These are phyloP conservation scores for Exobasidium cylindrosporum DNA, from an alignment of 1,284 basidiomycete species.

Conservation along the genomic window DNA sequence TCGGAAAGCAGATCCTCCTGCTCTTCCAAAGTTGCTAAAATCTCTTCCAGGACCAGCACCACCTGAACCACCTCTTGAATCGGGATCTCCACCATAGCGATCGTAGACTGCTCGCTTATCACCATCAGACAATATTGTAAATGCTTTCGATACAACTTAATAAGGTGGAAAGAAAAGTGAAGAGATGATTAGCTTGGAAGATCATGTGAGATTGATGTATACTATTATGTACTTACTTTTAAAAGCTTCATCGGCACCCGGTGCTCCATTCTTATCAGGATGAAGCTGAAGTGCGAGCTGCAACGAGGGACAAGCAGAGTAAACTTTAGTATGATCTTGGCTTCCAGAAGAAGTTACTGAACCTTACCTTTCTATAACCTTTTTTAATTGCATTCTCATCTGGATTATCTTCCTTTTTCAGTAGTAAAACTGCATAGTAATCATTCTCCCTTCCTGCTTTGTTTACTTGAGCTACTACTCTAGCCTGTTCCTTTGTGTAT, in stretches of 20 bases:
- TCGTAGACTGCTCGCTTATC: slow-evolving; percentile 90
- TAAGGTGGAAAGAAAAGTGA: slow-evolving; percentile 75
- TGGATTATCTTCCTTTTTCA: slow-evolving; percentile 73
- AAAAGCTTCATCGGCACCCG: slow-evolving; percentile 97
- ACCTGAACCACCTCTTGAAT: slow-evolving; percentile 63
- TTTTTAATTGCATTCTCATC: slow-evolving; percentile 76
- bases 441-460: slow-evolving; percentile 68
- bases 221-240: slow-evolving; percentile 69
- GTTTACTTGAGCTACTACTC: slow-evolving; percentile 81
- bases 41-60: slow-evolving; percentile 21
- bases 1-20: slow-evolving; percentile 18
- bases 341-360: too few species aligned
- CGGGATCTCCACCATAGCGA: slow-evolving; percentile 78
- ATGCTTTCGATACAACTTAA: slow-evolving; percentile 94
- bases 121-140: slow-evolving; percentile 87
- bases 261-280: slow-evolving; percentile 96
- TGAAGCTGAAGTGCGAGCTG: slow-evolving; percentile 88
- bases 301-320: neutral
- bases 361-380: slow-evolving; percentile 91
- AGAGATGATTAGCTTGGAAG: too few species aligned
- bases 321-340: too few species aligned
- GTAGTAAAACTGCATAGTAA: slow-evolving; percentile 86
- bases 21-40: slow-evolving; percentile 26
- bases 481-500: slow-evolving; percentile 79
- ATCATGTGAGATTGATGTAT: slow-evolving; percentile 66